Evolutionary conservation across 306 rosid genomes (phyloP).

Genomic region (Cicer chorassanicum): DNA sequence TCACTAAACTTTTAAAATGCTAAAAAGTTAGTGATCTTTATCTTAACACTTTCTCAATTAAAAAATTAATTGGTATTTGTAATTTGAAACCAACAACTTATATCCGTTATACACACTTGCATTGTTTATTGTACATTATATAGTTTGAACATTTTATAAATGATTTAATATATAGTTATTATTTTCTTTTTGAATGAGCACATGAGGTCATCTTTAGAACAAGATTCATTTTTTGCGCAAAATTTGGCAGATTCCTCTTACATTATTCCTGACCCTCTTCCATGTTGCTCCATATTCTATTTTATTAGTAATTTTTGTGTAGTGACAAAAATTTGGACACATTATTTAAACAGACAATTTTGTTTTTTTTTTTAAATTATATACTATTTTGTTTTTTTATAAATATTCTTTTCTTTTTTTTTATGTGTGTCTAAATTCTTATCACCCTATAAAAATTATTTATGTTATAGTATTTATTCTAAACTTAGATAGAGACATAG

Average conservation of each 20-base stretch:
- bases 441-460: no score
- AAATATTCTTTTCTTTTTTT: no score
- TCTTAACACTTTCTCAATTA: constrained; percentile 4
- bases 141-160: constrained; percentile 3
- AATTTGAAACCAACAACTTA: constrained; percentile 38
- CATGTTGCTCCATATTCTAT: constrained; percentile 55
- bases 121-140: neutral
- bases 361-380: no score
- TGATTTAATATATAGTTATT: constrained; percentile 7
- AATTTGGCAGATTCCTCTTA: constrained; percentile 77
- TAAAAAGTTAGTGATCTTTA: constrained; percentile 5
- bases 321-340: no score
- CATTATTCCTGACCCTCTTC: constrained; percentile 71
- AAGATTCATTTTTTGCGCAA: constrained; percentile 67
- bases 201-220: constrained; percentile 53
- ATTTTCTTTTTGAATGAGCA: constrained; percentile 38
- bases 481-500: no score
- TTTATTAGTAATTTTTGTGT: no score
- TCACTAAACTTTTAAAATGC: neutral
- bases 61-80: constrained; percentile 21
- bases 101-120: constrained; percentile 32
- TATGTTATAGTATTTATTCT: no score
- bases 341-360: no score
- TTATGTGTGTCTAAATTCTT: no score
- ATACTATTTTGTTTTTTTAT: no score